phyloP scores from a whole-genome alignment of 345 rosid genomes.

The Sisymbrium altissimum region DNA sequence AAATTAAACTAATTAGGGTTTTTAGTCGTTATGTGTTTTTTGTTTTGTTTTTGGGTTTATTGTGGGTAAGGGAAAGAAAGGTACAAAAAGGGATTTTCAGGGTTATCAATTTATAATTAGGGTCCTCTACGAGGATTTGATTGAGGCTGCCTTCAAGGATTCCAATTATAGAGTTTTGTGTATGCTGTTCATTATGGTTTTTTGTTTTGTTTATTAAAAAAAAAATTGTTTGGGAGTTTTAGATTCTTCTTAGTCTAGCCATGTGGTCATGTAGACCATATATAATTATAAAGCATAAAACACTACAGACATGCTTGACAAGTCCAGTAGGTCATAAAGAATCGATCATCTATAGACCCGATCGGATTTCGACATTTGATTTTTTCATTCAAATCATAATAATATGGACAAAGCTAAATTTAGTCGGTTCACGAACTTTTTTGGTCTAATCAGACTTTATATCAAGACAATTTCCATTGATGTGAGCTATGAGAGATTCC shows the following conservation, averaged over 20 bases:
- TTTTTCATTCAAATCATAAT: neutral
- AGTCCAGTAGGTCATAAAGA: neutral
- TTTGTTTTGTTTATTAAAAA: too few species aligned
- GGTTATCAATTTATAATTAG: neutral
- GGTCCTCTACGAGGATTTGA: neutral
- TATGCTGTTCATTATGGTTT: too few species aligned
- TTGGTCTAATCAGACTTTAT: neutral
- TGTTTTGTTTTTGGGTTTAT: neutral
- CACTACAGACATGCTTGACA: neutral
- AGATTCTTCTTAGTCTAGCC: neutral
- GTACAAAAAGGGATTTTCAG: neutral
- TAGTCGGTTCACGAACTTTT: neutral
- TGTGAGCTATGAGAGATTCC: neutral
- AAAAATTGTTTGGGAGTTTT: neutral
- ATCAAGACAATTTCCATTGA: constrained; percentile 2
- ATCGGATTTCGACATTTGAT: neutral
- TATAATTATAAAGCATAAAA: neutral
- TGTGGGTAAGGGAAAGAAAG: neutral
- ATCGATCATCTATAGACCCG: neutral
- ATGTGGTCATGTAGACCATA: neutral
- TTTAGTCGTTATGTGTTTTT: neutral
- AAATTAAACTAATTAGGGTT: neutral
- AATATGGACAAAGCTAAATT: neutral
- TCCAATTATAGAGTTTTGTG: neutral
- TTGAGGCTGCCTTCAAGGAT: neutral